Conservation (phyloP, 2,329 filamentous ascomycete species). For the Aaosphaeria pasadenensis region DNA sequence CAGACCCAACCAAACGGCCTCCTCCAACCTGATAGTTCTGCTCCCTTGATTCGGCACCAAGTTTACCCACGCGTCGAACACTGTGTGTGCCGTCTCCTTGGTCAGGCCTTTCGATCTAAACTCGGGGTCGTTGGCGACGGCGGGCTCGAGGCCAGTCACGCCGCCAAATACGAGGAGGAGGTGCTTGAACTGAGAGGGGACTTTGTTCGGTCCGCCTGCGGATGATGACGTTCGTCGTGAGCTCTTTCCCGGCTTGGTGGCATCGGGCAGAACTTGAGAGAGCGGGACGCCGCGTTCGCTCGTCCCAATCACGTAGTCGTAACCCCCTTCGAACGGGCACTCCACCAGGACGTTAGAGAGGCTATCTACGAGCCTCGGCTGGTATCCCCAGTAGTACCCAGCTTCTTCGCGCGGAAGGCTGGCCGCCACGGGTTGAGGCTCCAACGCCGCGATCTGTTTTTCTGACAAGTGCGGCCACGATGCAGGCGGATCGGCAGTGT, state of each 20-base stretch:
- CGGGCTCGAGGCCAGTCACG: slow-evolving; percentile 74
- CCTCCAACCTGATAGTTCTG: slow-evolving; percentile 78
- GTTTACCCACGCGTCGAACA: slow-evolving; percentile 86
- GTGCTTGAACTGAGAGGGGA: slow-evolving; percentile 59
- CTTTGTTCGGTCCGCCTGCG: background rate
- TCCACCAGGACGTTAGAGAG: slow-evolving; percentile 77
- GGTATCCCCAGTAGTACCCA: slow-evolving; percentile 87
- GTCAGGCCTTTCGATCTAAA: slow-evolving; percentile 58
- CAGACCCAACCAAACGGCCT: slow-evolving; percentile 75
- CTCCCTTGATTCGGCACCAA: slow-evolving; percentile 77
- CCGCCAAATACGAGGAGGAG: slow-evolving; percentile 78
- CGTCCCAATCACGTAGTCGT: slow-evolving; percentile 79
- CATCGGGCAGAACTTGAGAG: slow-evolving; percentile 28
- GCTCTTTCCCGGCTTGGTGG: background rate
- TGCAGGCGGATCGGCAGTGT: slow-evolving; percentile 39
- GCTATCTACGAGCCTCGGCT: slow-evolving; percentile 62
- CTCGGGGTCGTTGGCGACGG: slow-evolving; percentile 58
- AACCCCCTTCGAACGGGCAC: slow-evolving; percentile 70
- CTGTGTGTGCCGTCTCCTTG: slow-evolving; percentile 61
- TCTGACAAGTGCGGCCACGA: slow-evolving; percentile 26
- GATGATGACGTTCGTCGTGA: background rate
- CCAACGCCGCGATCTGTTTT: slow-evolving; percentile 21
- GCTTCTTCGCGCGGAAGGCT: slow-evolving; percentile 67
- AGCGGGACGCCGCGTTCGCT: slow-evolving; percentile 68
- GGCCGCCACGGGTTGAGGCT: slow-evolving; percentile 64